phyloP scores from a whole-genome alignment of 2,329 filamentous ascomycete species.

The Akanthomyces dipterigenus region DNA sequence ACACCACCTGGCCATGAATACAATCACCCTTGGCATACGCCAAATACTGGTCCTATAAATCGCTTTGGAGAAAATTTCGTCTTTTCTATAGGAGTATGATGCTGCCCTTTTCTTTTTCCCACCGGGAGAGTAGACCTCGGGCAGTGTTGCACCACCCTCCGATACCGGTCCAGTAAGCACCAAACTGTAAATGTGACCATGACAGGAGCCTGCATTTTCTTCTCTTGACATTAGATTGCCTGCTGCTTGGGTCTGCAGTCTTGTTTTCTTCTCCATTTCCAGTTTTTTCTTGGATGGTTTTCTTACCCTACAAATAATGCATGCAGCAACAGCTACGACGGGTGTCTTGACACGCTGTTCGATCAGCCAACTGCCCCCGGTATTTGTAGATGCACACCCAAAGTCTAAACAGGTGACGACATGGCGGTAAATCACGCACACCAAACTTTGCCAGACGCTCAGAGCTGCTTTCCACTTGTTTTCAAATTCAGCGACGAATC shows the following conservation, averaged over 20 bases:
- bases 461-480: no score
- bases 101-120: no score
- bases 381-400: background rate
- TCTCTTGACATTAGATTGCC: background rate
- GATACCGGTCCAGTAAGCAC: background rate
- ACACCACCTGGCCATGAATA: constrained; percentile 6
- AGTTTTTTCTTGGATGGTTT: background rate
- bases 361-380: background rate
- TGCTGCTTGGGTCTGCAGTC: background rate
- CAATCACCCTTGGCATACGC: constrained; percentile 9
- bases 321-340: background rate
- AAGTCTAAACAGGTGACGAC: background rate
- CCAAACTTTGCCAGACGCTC: background rate
- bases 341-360: background rate
- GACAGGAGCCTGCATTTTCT: background rate
- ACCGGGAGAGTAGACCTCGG: background rate
- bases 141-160: background rate
- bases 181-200: background rate
- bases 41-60: background rate
- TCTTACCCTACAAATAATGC: background rate
- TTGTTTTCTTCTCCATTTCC: background rate
- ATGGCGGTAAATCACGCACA: background rate
- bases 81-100: background rate
- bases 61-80: background rate
- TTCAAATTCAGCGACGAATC: no score